These are phyloP conservation scores for Mrakia blollopis DNA, from an alignment of 768 basidiomycete genomes.

Conservation along the genomic window DNA sequence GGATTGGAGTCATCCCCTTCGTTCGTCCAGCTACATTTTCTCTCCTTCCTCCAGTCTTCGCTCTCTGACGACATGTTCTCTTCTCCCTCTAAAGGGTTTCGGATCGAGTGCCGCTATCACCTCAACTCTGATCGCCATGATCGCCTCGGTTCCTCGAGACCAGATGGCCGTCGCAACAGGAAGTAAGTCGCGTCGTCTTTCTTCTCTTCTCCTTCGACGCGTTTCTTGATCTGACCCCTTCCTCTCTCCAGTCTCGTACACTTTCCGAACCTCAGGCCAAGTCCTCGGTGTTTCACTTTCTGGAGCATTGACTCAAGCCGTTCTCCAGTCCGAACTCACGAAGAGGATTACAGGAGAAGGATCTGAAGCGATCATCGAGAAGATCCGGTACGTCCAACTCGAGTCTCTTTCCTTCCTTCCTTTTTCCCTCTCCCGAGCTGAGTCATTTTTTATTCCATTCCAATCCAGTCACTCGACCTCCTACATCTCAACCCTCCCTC, in stretches of 20 bases:
- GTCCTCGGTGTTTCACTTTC: slow-evolving; percentile 88
- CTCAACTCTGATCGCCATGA: slow-evolving; percentile 69
- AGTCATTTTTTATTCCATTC: background rate
- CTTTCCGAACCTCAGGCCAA: slow-evolving; percentile 90
- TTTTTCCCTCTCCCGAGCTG: background rate
- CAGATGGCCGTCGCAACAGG: slow-evolving; percentile 66
- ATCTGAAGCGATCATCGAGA: background rate
- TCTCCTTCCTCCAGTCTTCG: background rate
- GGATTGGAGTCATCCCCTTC: slow-evolving; percentile 1
- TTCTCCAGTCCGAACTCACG: slow-evolving; percentile 65
- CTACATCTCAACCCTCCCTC: background rate
- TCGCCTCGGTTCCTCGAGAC: slow-evolving; percentile 56
- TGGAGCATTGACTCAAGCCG: slow-evolving; percentile 74
- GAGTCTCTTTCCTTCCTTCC: background rate
- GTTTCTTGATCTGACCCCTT: background rate
- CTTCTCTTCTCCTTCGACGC: background rate
- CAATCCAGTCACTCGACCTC: background rate
- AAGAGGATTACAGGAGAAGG: slow-evolving; percentile 65
- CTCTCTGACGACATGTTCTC: background rate
- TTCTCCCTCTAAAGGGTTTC: slow-evolving; percentile 68
- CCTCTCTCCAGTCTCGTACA: slow-evolving; percentile 67
- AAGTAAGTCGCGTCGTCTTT: slow-evolving; percentile 54
- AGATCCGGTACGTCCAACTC: background rate
- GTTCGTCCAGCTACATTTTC: background rate
- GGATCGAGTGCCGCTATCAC: slow-evolving; percentile 81